phyloP scores from a whole-genome alignment of 345 rosid species.

The Syzygium jambos region DNA sequence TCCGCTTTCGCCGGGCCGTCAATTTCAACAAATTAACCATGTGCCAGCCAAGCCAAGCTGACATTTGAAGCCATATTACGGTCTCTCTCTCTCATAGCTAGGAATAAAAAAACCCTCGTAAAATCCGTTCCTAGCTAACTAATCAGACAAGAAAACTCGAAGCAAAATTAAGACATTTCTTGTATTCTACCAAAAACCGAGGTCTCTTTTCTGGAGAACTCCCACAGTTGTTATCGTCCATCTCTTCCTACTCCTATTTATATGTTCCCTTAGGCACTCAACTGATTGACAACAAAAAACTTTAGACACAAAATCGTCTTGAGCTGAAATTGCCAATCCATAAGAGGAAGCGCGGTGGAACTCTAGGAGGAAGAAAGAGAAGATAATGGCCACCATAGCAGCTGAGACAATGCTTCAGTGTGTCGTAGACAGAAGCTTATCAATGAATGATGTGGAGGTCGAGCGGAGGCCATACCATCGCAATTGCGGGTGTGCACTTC shows the following conservation, averaged over 20 bases:
- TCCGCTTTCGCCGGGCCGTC: fast-evolving
- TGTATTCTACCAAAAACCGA: not conserved
- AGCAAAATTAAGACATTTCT: not conserved
- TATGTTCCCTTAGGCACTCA: not conserved
- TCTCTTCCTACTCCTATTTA: not conserved
- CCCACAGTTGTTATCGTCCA: not conserved
- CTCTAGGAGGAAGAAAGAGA: not conserved
- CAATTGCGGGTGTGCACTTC: constrained; percentile 10
- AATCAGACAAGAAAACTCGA: not conserved
- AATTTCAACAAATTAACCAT: not conserved
- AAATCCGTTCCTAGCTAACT: not conserved
- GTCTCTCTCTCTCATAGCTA: not conserved
- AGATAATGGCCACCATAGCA: not conserved
- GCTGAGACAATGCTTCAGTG: not conserved
- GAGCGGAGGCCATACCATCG: constrained; percentile 9
- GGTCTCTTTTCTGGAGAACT: not conserved
- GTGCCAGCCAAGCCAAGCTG: not conserved
- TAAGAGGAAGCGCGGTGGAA: not conserved
- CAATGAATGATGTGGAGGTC: not conserved
- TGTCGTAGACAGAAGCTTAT: not conserved
- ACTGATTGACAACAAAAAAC: not conserved
- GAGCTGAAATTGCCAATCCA: not conserved
- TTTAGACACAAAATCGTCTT: not conserved
- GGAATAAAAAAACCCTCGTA: not conserved
- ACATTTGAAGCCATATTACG: not conserved